Conservation (phyloP, 179 eudicot species). For the Drosera spatulata region DNA sequence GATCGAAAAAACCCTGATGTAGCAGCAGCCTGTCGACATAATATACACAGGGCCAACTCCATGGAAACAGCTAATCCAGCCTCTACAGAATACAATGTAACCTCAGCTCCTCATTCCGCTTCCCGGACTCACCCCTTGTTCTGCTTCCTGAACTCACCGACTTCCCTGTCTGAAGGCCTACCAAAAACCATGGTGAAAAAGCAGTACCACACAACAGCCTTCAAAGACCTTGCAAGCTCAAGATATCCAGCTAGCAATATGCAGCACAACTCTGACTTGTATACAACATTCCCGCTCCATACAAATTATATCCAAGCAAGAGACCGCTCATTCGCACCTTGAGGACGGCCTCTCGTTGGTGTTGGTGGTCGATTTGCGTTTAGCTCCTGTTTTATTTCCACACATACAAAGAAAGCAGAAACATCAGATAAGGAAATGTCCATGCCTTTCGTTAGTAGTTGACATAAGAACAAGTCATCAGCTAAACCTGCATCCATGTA, state of each 20-base stretch:
- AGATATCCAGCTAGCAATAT: constrained; percentile 30
- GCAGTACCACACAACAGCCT: constrained; percentile 12
- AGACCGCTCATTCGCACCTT: constrained; percentile 79
- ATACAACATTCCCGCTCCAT: constrained; percentile 10
- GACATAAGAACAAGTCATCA: neutral
- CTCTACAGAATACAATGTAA: constrained; percentile 5
- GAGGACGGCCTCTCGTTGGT: constrained; percentile 98
- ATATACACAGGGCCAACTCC: constrained; percentile 33
- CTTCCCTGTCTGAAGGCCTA: constrained; percentile 11
- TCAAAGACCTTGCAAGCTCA: constrained; percentile 10
- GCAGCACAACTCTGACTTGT: constrained; percentile 20
- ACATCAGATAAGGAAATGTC: too few relatives aligned
- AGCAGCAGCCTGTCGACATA: constrained; percentile 24
- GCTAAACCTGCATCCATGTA: constrained; percentile 96
- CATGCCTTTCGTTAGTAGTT: too few relatives aligned
- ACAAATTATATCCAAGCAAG: constrained; percentile 80
- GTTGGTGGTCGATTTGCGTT: constrained; percentile 97
- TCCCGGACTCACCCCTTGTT: constrained; percentile 2
- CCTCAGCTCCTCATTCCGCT: constrained; percentile 7
- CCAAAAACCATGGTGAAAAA: constrained; percentile 2
- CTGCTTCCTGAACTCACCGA: constrained; percentile 1
- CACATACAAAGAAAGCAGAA: constrained; percentile 2
- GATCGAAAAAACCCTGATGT: constrained; percentile 10
- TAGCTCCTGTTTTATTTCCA: constrained; percentile 49
- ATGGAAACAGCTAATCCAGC: constrained; percentile 9